phyloP scores from a whole-genome alignment of 2,329 filamentous ascomycete genomes.

The Sporothrix inflata region DNA sequence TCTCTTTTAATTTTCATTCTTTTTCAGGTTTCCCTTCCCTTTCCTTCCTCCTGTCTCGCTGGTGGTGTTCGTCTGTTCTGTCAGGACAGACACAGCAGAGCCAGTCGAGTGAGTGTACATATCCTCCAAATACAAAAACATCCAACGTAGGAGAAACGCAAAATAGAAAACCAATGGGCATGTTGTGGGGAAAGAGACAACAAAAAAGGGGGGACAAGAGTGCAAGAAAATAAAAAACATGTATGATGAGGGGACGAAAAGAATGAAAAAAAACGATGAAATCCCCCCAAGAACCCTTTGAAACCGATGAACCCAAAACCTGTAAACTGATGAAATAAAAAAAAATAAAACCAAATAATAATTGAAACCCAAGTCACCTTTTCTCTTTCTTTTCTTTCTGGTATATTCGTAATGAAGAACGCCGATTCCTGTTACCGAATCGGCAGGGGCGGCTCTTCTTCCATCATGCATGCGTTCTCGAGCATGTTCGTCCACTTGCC shows the following conservation, averaged over 20 bases:
- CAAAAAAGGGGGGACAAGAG: background rate
- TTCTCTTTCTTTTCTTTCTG: background rate
- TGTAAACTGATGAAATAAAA: background rate
- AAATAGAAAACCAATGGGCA: background rate
- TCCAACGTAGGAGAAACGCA: background rate
- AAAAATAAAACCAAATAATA: background rate
- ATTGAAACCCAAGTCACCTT: conserved; percentile 8
- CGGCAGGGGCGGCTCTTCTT: conserved; percentile 68
- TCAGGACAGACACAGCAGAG: too few species aligned
- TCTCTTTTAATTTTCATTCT: background rate
- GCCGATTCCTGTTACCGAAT: conserved; percentile 39
- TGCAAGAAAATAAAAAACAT: background rate
- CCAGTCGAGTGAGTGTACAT: too few species aligned
- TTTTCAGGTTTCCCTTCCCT: background rate
- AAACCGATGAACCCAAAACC: conserved; percentile 1
- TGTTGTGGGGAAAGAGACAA: background rate
- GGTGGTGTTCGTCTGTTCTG: too few species aligned
- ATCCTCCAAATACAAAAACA: too few species aligned
- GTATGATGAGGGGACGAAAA: background rate
- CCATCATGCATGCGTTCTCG: conserved; percentile 95
- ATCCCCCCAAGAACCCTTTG: conserved; percentile 2
- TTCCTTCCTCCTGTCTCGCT: background rate
- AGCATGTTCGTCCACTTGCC: conserved; percentile 99
- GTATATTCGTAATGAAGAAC: conserved; percentile 1
- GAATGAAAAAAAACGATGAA: conserved; percentile 8